Percentiles rank a stretch among this genome's conserved stretches.
Conservation (phyloP, 768 basidiomycete species). For the Leccinum disarticulatum region DNA sequence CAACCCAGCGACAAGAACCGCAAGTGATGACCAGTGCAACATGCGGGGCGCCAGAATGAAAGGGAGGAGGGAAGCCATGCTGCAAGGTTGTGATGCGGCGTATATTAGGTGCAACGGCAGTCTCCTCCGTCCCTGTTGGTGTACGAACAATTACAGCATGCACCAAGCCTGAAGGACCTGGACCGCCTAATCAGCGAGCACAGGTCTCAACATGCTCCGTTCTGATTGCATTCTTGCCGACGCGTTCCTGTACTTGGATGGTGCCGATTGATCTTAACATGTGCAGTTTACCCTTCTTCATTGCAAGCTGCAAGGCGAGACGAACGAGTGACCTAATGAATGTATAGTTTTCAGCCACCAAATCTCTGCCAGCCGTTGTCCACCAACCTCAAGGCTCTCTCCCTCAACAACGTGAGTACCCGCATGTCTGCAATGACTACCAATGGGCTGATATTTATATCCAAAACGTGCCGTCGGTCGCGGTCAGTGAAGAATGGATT, state of each 20-base stretch:
- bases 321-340: constrained; percentile 26
- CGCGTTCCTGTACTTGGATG: background rate
- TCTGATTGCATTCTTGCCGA: background rate
- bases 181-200: background rate
- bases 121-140: too few species aligned
- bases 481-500: too few species aligned
- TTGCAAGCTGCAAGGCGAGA: too few species aligned
- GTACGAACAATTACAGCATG: too few species aligned
- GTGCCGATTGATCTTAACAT: too few species aligned
- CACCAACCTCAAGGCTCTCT: constrained; percentile 38
- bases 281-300: too few species aligned
- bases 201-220: background rate
- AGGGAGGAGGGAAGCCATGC: too few species aligned
- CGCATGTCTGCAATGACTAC: constrained; percentile 1
- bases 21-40: too few species aligned
- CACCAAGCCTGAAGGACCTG: too few species aligned
- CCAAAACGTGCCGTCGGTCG: background rate
- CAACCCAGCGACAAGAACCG: too few species aligned
- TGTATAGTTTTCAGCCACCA: constrained; percentile 44
- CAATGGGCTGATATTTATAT: background rate
- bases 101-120: background rate
- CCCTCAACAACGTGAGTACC: constrained; percentile 52
- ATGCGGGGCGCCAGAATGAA: too few species aligned
- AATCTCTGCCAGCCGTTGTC: constrained; percentile 9
- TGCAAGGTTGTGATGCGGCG: background rate